Evolutionary conservation across 139 green algal species (phyloP), one percentile per base, ranked within the genome.

Genomic region (Micromonas commoda): DNA sequence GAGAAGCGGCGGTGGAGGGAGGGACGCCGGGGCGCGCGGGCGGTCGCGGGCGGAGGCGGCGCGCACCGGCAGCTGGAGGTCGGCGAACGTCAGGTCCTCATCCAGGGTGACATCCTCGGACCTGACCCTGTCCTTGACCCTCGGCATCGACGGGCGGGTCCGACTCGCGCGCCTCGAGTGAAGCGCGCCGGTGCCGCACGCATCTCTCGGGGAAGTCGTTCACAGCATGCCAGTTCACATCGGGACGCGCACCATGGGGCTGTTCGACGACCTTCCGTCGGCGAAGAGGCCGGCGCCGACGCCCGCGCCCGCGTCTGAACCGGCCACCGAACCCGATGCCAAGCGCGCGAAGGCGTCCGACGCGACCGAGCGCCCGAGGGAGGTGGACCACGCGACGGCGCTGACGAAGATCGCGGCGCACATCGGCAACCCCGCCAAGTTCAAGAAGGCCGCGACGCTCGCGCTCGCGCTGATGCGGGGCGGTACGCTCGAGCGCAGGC

Each of bases 211-310:
- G n/a, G n/a, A n/a, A n/a, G n/a, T n/a, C n/a, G n/a, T n/a, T n/a
- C n/a, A n/a, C n/a, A n/a, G n/a, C n/a, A n/a, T n/a, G n/a, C n/a
- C 45, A 57, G 9, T 16, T 23, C 45, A 23, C 45, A 9, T 57
- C 45, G 45, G 9, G 45, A 16, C 45, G 31, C 2, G 2, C 1
- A 54, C 1, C 4, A 75, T 75, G 68, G 68, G 68, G 6, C 6
- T 75, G 5, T 75, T 53, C 35, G 68, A 75, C 68, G 68, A 60
- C 20, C 6, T 75, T 6, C 68, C 68, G 20, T 3, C 3, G 0
- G 9, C 35, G 37, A 73, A 38, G 37, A 4, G 38, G 23, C 24
- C 35, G 37, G 2, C 28, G 5, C 28, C n/a, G 68, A 26, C 2
- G 37, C 4, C 24, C 37, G 61, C 0, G 68, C 20, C 3, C 34